Evolutionary conservation across 2,329 filamentous ascomycete genomes (phyloP).

Genomic region (Aureobasidium pullulans): DNA sequence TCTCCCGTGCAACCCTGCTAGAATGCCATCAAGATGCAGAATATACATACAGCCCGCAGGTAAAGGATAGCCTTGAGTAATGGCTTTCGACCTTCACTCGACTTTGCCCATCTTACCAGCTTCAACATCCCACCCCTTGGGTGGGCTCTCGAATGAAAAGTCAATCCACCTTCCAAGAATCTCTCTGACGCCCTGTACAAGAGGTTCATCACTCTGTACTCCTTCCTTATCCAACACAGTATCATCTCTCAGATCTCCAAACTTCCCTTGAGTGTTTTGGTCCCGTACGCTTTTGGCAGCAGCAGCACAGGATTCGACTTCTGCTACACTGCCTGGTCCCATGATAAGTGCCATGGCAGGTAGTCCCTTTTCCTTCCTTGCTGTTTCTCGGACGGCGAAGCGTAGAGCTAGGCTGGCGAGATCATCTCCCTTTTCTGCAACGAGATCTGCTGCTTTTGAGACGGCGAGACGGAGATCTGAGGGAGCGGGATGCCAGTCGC

Average conservation of each 20-base stretch:
- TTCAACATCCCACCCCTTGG: constrained; percentile 5
- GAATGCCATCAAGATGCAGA: no score
- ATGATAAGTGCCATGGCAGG: constrained; percentile 3
- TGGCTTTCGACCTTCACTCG: no score
- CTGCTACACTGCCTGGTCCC: constrained; percentile 7
- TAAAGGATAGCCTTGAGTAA: no score
- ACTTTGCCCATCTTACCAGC: background rate
- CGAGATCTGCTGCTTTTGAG: background rate
- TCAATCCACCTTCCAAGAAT: constrained; percentile 14
- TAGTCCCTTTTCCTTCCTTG: background rate
- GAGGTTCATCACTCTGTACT: background rate
- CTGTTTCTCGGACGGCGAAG: constrained; percentile 4
- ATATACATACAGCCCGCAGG: no score
- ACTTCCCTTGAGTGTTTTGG: background rate
- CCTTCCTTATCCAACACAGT: background rate
- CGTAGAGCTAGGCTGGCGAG: constrained; percentile 13
- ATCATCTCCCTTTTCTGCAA: background rate
- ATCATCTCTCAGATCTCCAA: background rate
- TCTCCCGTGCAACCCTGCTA: no score
- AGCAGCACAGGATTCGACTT: constrained; percentile 2
- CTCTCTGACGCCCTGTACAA: constrained; percentile 5
- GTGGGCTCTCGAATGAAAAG: constrained; percentile 10
- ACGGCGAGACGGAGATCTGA: constrained; percentile 1
- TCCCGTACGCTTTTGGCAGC: constrained; percentile 4
- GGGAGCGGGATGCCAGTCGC: constrained; percentile 16